Evolutionary conservation across 176 grass and related monocot species (phyloP), one percentile per base, ranked within the genome.

Genomic region (Phragmites australis): DNA sequence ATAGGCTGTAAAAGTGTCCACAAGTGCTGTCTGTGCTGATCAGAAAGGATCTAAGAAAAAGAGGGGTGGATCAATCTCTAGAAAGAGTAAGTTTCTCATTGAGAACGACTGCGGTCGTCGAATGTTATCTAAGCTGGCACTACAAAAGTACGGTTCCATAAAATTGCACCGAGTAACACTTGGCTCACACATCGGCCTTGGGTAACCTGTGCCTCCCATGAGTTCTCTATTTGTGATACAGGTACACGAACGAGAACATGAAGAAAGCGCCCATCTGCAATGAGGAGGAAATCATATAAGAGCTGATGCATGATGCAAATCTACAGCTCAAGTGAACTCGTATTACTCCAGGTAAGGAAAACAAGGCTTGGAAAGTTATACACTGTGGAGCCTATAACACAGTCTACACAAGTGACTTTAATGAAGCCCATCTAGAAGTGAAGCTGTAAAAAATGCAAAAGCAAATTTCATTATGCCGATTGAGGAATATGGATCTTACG

Each of bases 211-310:
- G 58, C 68, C 4, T 55, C 79, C 54, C 34, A 73, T 72, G 37
- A 61, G 52, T 68, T 71, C 56, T 88, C 91, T 93, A 99, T 86
- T 99, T 99, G 84, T 91, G 93, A 82, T 96, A 93, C 73, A 99
- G 87, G 81, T 93, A 99, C 22, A 87, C 93, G 41, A 96, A 41
- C 10, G 97, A 95, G 90, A 99, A 96, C 84, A 99, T 78, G 83
- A 99, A 99, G 84, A 99, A 99, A 60, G 87, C 97, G 34, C 77
- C 97, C 97, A 99, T 99, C 92, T 97, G 90, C 81, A 90, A 79
- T 23, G n/a, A 72, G 47, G 40, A 82, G 21, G 15, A 49, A 78
- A 52, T 31, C 8, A 68, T 74, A 6, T 81, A 87, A 65, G 52
- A 45, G 23, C 12, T 72, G 29, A 60, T n/a, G 9, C 53, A 77